phyloP scores from a whole-genome alignment of 2,329 filamentous ascomycete genomes.

The Xylariaceae sp. region DNA sequence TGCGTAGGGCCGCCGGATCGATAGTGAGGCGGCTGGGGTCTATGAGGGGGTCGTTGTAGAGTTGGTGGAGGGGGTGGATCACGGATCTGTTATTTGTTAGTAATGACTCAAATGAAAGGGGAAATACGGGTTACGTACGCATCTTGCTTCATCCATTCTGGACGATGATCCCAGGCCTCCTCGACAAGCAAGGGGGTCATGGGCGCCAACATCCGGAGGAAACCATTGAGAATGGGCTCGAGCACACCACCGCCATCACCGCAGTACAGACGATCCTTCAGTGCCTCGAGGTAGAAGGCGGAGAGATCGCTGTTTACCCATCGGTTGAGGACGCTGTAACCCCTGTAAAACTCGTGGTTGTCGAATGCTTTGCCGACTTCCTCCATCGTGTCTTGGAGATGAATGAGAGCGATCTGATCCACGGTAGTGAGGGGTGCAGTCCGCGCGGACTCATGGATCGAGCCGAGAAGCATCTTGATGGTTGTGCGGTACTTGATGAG shows the following conservation, averaged over 20 bases:
- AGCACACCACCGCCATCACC: constrained; percentile 62
- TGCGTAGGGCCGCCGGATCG: constrained; percentile 38
- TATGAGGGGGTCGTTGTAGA: constrained; percentile 43
- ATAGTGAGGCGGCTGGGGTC: constrained; percentile 36
- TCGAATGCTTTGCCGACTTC: constrained; percentile 61
- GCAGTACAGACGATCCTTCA: constrained; percentile 90
- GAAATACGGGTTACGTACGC: constrained; percentile 31
- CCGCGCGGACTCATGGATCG: constrained; percentile 53
- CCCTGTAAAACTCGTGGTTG: constrained; percentile 78
- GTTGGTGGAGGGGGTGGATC: constrained; percentile 42
- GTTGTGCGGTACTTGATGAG: constrained; percentile 85
- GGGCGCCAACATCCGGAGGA: constrained; percentile 74
- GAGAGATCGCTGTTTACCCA: constrained; percentile 83
- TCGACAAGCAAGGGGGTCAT: constrained; percentile 79
- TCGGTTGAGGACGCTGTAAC: constrained; percentile 64
- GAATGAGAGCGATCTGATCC: constrained; percentile 72
- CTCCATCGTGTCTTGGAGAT: constrained; percentile 60
- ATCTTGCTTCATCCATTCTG: constrained; percentile 54
- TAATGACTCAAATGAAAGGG: neutral
- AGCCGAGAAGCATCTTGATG: constrained; percentile 84
- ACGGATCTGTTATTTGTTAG: constrained; percentile 24
- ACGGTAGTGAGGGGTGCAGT: constrained; percentile 50
- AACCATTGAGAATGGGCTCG: constrained; percentile 62
- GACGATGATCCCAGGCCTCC: constrained; percentile 78
- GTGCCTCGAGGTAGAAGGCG: constrained; percentile 86